phyloP scores from a whole-genome alignment of 1,284 basidiomycete genomes.

The Melanopsichium pennsylvanicum region DNA sequence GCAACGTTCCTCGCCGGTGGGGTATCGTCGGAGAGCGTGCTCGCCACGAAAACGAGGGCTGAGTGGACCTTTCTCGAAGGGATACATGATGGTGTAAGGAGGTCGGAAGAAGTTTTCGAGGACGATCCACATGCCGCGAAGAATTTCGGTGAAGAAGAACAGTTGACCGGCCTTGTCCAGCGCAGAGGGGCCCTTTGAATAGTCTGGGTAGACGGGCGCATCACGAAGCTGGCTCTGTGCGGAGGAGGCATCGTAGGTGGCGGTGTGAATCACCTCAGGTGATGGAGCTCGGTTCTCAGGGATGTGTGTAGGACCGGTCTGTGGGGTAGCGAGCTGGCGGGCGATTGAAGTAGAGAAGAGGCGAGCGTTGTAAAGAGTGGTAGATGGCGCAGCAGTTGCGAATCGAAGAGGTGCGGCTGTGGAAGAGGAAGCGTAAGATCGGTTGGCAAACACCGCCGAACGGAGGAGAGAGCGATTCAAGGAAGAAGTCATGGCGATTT shows the following conservation, averaged over 20 bases:
- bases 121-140: slow-evolving; percentile 99
- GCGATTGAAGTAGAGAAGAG: slow-evolving; percentile 43
- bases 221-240: slow-evolving; percentile 23
- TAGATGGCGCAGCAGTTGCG: slow-evolving; percentile 28
- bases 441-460: slow-evolving; percentile 38
- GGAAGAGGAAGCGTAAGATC: slow-evolving; percentile 33
- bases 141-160: slow-evolving; percentile 99
- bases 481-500: slow-evolving; percentile 27
- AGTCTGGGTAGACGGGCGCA: slow-evolving; percentile 61
- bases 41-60: slow-evolving; percentile 98
- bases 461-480: slow-evolving; percentile 47
- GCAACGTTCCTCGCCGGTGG: slow-evolving; percentile 97
- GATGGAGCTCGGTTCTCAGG: slow-evolving; percentile 17
- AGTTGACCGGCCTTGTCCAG: slow-evolving; percentile 90
- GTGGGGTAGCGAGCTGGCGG: slow-evolving; percentile 40
- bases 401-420: slow-evolving; percentile 32
- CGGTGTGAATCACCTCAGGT: slow-evolving; percentile 32
- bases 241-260: slow-evolving; percentile 31
- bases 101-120: slow-evolving; percentile 96
- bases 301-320: slow-evolving; percentile 43
- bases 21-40: slow-evolving; percentile 96
- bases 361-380: slow-evolving; percentile 29
- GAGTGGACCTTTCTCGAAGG: slow-evolving; percentile 88
- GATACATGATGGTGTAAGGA: slow-evolving; percentile 91
- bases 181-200: slow-evolving; percentile 73